Conservation (phyloP, 257 asterid species). For the Jacaranda mimosifolia region DNA sequence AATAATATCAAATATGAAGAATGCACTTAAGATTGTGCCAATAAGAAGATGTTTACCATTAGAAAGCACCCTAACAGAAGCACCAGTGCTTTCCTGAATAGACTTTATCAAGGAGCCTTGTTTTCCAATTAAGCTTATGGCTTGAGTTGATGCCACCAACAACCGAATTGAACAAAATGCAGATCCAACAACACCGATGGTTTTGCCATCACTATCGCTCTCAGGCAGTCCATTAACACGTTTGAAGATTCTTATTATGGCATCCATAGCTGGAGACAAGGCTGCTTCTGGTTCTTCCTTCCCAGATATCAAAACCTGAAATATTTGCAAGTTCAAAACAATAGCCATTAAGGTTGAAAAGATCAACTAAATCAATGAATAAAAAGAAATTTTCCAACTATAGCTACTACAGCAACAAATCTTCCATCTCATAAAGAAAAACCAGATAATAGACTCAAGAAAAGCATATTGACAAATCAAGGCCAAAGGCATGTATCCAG, state of each 20-base stretch:
- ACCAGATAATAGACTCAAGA: neutral
- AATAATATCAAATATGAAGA: conserved; percentile 7
- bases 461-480: neutral
- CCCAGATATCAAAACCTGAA: conserved; percentile 79
- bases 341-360: neutral
- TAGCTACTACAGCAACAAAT: neutral
- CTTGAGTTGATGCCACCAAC: conserved; percentile 81
- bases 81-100: conserved; percentile 77
- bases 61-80: conserved; percentile 69
- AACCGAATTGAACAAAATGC: conserved; percentile 68
- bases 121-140: conserved; percentile 78
- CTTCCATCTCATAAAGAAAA: conserved; percentile 6
- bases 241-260: conserved; percentile 68
- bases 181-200: conserved; percentile 50
- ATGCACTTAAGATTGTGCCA: conserved; percentile 2
- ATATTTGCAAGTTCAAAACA: conserved; percentile 17
- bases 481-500: neutral
- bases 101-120: conserved; percentile 79
- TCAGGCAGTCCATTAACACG: conserved; percentile 66
- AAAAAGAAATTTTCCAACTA: neutral
- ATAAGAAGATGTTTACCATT: conserved; percentile 49
- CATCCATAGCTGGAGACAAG: conserved; percentile 84
- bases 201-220: conserved; percentile 49
- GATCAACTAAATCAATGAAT: neutral
- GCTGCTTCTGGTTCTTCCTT: conserved; percentile 80